Evolutionary conservation across 2,329 filamentous ascomycete genomes (phyloP).

Genomic region (Cercospora sp.): DNA sequence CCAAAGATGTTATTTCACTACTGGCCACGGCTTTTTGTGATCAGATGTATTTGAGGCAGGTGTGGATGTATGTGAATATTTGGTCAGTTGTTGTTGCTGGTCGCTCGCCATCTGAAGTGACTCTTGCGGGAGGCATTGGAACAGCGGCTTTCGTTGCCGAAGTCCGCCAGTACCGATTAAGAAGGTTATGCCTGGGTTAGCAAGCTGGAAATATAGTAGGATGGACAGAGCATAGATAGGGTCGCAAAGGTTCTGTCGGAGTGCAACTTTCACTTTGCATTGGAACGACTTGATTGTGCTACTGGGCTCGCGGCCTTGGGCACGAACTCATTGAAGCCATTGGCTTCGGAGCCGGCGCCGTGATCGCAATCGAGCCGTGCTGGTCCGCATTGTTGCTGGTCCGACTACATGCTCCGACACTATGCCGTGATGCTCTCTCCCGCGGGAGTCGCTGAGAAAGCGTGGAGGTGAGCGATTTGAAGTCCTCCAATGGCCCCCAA

Average conservation of each 20-base stretch:
- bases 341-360: background rate
- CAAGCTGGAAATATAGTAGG: background rate
- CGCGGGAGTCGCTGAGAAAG: background rate
- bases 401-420: background rate
- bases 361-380: background rate
- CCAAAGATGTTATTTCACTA: too few relatives aligned
- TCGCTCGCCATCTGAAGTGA: background rate
- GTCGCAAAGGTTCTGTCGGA: background rate
- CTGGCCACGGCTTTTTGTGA: too few relatives aligned
- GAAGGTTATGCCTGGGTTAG: background rate
- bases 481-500: background rate
- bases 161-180: slow-evolving; percentile 1
- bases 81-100: background rate
- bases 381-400: background rate
- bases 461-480: background rate
- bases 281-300: background rate
- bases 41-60: background rate
- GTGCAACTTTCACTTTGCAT: background rate
- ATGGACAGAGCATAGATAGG: background rate
- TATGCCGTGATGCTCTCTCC: background rate
- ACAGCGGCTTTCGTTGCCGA: slow-evolving; percentile 7
- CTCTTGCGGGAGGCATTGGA: background rate
- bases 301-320: background rate
- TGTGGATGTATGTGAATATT: background rate
- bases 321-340: background rate